Conservation (phyloP, 1,284 basidiomycete genomes). For the Puccinia hordei region DNA sequence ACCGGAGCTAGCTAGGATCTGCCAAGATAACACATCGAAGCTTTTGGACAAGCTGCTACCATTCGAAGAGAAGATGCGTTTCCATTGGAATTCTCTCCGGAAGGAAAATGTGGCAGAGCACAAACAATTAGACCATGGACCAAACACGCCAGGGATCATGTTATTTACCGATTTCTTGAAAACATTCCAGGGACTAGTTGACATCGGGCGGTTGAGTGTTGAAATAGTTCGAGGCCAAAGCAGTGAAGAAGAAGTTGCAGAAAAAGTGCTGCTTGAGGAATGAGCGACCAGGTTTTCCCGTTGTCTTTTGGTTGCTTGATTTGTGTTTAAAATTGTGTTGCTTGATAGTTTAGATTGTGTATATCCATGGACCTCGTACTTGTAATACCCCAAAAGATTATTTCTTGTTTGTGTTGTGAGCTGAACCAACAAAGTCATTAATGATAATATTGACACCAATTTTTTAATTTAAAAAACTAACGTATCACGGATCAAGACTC, state of each 20-base stretch:
- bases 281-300: not conserved
- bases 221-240: conserved; percentile 21
- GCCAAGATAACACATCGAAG: conserved; percentile 2
- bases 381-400: not conserved
- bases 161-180: conserved; percentile 24
- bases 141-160: not conserved
- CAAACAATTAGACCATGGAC: not conserved
- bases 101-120: not conserved
- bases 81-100: conserved; percentile 13
- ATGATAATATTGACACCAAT: not conserved
- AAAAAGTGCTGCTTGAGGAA: conserved; percentile 17
- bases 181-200: not conserved
- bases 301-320: not conserved
- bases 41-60: conserved; percentile 32
- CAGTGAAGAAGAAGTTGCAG: conserved; percentile 7
- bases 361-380: not conserved
- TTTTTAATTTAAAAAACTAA: too few species aligned
- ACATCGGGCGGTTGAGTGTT: conserved; percentile 11
- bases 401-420: not conserved
- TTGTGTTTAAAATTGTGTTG: too few species aligned
- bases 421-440: not conserved
- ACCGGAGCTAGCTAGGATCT: conserved; percentile 26
- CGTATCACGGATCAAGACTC: too few species aligned
- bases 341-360: not conserved
- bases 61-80: conserved; percentile 38